Evolutionary conservation across 176 grass and related monocot species (phyloP).

Genomic region (Oryza glaberrima): DNA sequence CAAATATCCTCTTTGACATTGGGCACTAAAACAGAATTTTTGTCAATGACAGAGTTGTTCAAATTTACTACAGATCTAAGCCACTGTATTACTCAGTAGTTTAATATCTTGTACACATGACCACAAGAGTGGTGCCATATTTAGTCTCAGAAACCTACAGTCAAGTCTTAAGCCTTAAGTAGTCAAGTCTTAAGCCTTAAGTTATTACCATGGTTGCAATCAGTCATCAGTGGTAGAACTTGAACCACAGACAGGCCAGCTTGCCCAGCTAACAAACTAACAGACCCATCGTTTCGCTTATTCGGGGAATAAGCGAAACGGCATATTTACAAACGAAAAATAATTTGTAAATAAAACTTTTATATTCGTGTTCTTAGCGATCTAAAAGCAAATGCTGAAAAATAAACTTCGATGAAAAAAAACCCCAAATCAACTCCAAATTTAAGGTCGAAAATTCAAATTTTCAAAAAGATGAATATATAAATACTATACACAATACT

Average conservation of each 20-base stretch:
- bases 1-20: neutral
- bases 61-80: neutral
- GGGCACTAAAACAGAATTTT: neutral
- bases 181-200: neutral
- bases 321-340: no score
- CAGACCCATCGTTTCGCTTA: no score
- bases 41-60: neutral
- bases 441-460: no score
- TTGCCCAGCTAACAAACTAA: neutral
- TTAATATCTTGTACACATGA: neutral
- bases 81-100: no score
- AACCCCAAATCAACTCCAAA: no score
- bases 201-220: neutral
- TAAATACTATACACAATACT: no score
- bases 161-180: neutral
- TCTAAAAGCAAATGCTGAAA: no score
- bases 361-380: no score
- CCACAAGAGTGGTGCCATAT: neutral
- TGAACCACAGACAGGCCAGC: neutral
- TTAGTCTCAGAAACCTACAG: neutral
- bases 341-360: no score
- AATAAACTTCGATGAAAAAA: no score
- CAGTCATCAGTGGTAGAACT: neutral
- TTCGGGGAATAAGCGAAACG: no score
- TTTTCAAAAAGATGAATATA: no score